Evolutionary conservation across 805 yeast species (phyloP), one percentile per base, ranked within the genome.

Genomic region (Schwanniomyces polymorphus): DNA sequence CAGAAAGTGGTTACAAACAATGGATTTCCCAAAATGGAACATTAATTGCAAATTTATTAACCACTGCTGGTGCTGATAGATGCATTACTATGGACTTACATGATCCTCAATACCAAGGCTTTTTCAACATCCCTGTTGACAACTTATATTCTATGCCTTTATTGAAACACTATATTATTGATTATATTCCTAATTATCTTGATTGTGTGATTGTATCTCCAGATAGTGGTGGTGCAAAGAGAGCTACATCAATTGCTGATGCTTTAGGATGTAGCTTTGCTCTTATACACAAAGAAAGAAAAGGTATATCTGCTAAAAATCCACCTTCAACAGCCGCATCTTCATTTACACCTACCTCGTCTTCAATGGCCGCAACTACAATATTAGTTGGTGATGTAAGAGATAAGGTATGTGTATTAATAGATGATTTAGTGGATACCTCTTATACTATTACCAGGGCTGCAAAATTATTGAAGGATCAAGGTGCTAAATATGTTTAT

Each of bases 11-110:
- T 2, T 88, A 91, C 68, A 89, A 88, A 61, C 85, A 90, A 55
- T 94, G 99, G 98, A 86, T 91, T 29, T 94, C 97, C 1, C 98
- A 91, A 68, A 84, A 91, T 29, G 99, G 99, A 10, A 91, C 96
- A 2, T 74, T 94, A 50, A 81, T 94, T 53, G 97, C 98, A 33
- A 86, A 90, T 56, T 70, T 94, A 51, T 72, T 94, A 53, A 87
- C 90, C 3, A 81, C 92, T 1, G 94, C 98, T 0, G 99, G 99
- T 34, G 97, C 98, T 0, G 96, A 94, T 67, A 94, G 95, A 60
- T 84, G 91, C 47, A 91, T 94, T 53, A 94, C 99, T 2, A 91
- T 94, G 97, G 99, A 94, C 63, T 75, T 94, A 48, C 99, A 94
- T 64, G 99, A 94, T 61, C 91, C 98, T 1, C 99, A 94, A 67